These are phyloP conservation scores for Cyclocybe cylindracea DNA, from an alignment of 768 basidiomycete species.

Conservation along the genomic window DNA sequence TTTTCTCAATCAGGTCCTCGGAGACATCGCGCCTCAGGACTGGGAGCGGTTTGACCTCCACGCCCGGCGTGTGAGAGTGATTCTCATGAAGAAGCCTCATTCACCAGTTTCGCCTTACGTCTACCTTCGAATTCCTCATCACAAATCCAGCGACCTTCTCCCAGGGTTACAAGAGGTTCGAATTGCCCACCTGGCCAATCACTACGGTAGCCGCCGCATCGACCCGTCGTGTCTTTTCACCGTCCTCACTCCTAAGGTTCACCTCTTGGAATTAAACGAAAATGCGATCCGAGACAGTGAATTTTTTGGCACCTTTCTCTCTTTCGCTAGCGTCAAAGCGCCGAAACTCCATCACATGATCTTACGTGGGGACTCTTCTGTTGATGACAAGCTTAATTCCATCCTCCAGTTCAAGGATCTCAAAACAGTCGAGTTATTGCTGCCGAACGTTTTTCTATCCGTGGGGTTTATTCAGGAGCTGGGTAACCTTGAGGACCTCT, in stretches of 20 bases:
- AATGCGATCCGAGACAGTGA: background rate
- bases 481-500: background rate
- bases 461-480: background rate
- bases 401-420: background rate
- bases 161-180: background rate
- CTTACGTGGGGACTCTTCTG: background rate
- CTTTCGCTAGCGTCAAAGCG: background rate
- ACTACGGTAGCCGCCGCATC: background rate
- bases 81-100: background rate
- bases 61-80: background rate
- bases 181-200: background rate
- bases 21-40: background rate
- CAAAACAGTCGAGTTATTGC: background rate
- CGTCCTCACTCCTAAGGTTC: background rate
- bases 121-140: background rate
- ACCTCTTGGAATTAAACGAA: background rate
- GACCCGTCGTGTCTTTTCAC: background rate
- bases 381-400: background rate
- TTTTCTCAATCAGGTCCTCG: background rate
- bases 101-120: background rate
- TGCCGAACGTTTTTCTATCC: background rate
- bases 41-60: constrained; percentile 2
- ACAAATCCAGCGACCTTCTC: background rate
- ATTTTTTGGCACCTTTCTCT: background rate
- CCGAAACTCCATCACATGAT: background rate